Percentiles rank a stretch among this genome's conserved stretches.
These are phyloP conservation scores for Brasenia schreberi DNA, from an alignment of 164 flowering plant species.

Conservation along the genomic window DNA sequence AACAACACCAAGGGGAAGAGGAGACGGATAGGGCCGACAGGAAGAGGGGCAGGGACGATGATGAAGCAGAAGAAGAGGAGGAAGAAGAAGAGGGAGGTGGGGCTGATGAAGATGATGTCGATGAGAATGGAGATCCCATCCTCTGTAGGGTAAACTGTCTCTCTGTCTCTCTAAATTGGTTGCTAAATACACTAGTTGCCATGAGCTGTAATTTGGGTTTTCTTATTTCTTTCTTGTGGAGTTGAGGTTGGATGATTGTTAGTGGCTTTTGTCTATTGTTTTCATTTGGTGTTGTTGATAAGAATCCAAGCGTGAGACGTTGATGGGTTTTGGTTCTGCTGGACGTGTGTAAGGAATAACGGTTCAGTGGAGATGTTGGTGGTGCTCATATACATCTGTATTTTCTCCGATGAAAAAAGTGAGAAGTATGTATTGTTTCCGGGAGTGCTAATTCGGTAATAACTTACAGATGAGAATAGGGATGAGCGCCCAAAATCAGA, in stretches of 20 bases:
- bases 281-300: neutral
- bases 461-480: too few species aligned
- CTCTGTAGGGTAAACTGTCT: conserved; percentile 43
- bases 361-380: too few species aligned
- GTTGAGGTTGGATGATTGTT: neutral
- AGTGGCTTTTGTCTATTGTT: neutral
- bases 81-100: conserved; percentile 12
- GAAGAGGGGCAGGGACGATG: conserved; percentile 2
- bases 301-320: neutral
- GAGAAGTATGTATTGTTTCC: too few species aligned
- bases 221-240: neutral
- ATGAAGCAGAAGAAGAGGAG: conserved; percentile 9
- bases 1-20: conserved; percentile 3
- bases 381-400: too few species aligned
- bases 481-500: too few species aligned
- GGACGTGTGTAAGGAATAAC: too few species aligned
- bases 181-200: neutral
- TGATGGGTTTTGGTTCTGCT: too few species aligned
- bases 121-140: conserved; percentile 76
- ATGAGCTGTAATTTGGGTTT: neutral
- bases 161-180: conserved; percentile 2
- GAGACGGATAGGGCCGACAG: conserved; percentile 3
- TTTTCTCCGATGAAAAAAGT: too few species aligned
- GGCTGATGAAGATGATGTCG: conserved; percentile 33
- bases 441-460: too few species aligned